Evolutionary conservation across 805 yeast species (phyloP).

Genomic region (Saccharomycopsis olivae): DNA sequence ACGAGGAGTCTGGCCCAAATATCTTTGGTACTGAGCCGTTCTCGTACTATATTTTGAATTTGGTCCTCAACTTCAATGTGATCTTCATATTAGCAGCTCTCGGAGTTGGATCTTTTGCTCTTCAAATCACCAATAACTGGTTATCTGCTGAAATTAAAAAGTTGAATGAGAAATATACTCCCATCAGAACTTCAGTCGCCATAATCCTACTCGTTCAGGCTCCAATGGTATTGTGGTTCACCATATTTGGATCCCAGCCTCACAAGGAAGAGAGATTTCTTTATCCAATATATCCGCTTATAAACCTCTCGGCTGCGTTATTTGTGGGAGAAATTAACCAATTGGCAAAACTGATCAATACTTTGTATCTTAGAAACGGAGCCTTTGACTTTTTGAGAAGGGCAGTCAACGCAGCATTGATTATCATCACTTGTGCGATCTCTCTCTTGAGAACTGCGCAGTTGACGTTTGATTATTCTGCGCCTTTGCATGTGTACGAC

Average conservation of each 20-base stretch:
- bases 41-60: slow-evolving; percentile 56
- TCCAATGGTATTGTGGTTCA: slow-evolving; percentile 59
- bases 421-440: slow-evolving; percentile 20
- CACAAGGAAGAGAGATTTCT: slow-evolving; percentile 91
- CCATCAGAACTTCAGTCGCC: background rate
- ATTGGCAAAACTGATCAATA: background rate
- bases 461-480: slow-evolving; percentile 54
- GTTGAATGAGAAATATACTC: background rate
- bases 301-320: slow-evolving; percentile 50
- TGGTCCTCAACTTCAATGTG: slow-evolving; percentile 64
- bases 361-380: background rate
- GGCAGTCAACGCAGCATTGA: slow-evolving; percentile 5
- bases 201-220: slow-evolving; percentile 23
- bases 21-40: slow-evolving; percentile 84
- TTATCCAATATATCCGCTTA: slow-evolving; percentile 72
- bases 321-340: slow-evolving; percentile 16
- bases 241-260: slow-evolving; percentile 61
- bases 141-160: background rate
- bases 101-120: slow-evolving; percentile 27
- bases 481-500: slow-evolving; percentile 57
- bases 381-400: background rate
- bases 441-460: slow-evolving; percentile 48
- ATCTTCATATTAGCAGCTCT: slow-evolving; percentile 32
- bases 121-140: slow-evolving; percentile 17
- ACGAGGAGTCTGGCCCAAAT: slow-evolving; percentile 67